Evolutionary conservation across 257 asterid species (phyloP).

Genomic region (Solanum ossicruentum): DNA sequence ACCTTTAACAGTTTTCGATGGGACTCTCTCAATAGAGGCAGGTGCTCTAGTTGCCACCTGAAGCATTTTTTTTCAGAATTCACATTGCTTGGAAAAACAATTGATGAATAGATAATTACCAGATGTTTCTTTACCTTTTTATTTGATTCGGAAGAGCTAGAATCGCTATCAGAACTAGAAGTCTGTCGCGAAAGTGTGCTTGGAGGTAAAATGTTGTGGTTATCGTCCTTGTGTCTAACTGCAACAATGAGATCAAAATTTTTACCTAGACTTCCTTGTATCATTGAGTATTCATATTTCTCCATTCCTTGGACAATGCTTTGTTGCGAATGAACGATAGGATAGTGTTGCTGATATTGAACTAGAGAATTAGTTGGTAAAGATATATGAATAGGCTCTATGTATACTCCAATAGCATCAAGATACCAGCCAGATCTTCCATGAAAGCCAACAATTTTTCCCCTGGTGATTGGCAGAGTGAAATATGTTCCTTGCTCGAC

Average conservation of each 20-base stretch:
- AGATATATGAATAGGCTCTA: conserved; percentile 32
- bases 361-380: conserved; percentile 4
- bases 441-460: conserved; percentile 63
- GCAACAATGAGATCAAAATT: conserved; percentile 55
- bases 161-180: conserved; percentile 12
- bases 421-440: conserved; percentile 64
- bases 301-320: conserved; percentile 10
- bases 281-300: conserved; percentile 31
- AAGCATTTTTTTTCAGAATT: background rate
- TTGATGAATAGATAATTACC: background rate
- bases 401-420: conserved; percentile 55
- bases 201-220: conserved; percentile 1
- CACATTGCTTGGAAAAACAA: background rate
- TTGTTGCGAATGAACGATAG: conserved; percentile 16
- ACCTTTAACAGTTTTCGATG: conserved; percentile 23
- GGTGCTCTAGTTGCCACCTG: conserved; percentile 19
- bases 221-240: conserved; percentile 30
- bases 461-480: conserved; percentile 29
- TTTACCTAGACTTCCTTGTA: conserved; percentile 50
- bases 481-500: conserved; percentile 49
- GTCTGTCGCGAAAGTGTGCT: conserved; percentile 1
- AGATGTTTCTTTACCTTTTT: conserved; percentile 15
- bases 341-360: conserved; percentile 11
- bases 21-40: conserved; percentile 21
- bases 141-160: conserved; percentile 12